Evolutionary conservation across 306 rosid species (phyloP).

Genomic region (Gynostemma pentaphyllum): DNA sequence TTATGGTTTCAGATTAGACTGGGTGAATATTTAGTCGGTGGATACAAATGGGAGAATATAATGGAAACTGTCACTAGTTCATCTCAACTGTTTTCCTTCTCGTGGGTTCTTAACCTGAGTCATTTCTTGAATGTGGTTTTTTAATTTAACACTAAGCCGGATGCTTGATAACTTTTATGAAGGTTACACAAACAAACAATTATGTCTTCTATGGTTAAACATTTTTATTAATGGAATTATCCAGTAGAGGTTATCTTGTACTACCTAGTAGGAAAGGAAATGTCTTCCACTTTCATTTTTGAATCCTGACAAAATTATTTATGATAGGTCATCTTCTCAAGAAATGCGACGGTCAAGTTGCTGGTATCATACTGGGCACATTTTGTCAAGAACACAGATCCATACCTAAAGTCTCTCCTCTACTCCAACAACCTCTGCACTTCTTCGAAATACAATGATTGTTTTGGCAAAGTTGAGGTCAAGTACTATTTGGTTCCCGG

Average conservation of each 20-base stretch:
- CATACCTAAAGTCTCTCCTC: slow-evolving; percentile 63
- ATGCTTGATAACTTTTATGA: not conserved
- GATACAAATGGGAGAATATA: not conserved
- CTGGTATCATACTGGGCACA: slow-evolving; percentile 85
- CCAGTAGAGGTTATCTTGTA: not conserved
- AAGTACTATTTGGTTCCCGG: slow-evolving; percentile 77
- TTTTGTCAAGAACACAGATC: slow-evolving; percentile 51
- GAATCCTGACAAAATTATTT: not conserved
- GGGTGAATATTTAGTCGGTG: not conserved
- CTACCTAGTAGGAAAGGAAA: not conserved
- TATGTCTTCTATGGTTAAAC: not conserved
- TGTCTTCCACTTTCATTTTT: not conserved
- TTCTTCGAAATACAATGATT: slow-evolving; percentile 57
- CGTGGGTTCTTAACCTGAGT: not conserved
- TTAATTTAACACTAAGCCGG: too few relatives aligned
- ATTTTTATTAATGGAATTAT: not conserved
- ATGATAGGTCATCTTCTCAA: slow-evolving; percentile 56
- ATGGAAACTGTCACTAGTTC: not conserved
- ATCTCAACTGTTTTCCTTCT: not conserved
- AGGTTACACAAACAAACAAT: not conserved
- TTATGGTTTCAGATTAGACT: not conserved
- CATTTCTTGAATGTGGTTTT: not conserved
- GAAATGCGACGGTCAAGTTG: slow-evolving; percentile 68
- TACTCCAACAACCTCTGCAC: slow-evolving; percentile 70
- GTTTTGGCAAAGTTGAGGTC: slow-evolving; percentile 80